Percentiles rank a stretch among this genome's conserved stretches.
These are phyloP conservation scores for Paraconiothyrium brasiliense DNA, from an alignment of 2,329 filamentous ascomycete species.

Conservation along the genomic window DNA sequence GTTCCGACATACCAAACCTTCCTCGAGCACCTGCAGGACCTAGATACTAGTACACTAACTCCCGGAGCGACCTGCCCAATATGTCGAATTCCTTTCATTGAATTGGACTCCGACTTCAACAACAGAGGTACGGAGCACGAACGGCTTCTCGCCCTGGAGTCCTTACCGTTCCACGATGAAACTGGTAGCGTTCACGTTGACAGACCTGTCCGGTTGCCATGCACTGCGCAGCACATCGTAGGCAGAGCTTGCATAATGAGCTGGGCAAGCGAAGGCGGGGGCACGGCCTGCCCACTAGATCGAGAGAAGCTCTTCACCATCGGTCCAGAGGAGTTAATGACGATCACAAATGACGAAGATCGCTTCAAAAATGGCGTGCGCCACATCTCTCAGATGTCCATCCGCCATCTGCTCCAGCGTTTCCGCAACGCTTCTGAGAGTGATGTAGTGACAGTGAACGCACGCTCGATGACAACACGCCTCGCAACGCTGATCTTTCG, in stretches of 20 bases:
- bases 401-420: slow-evolving; percentile 7
- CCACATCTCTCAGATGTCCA: not conserved
- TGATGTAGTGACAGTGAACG: slow-evolving; percentile 1
- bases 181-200: not conserved
- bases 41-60: not conserved
- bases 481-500: slow-evolving; percentile 11
- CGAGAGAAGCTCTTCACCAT: slow-evolving; percentile 7
- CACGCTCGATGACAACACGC: not conserved
- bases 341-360: not conserved
- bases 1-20: not conserved
- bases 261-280: slow-evolving; percentile 1
- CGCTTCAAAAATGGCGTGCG: not conserved
- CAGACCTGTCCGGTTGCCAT: slow-evolving; percentile 5
- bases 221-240: slow-evolving; percentile 3
- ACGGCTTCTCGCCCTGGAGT: not conserved
- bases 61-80: slow-evolving; percentile 9
- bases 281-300: slow-evolving; percentile 8
- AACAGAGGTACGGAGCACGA: not conserved
- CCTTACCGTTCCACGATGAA: not conserved
- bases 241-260: slow-evolving; percentile 9
- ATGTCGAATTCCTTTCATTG: slow-evolving; percentile 2
- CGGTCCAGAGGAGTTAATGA: not conserved
- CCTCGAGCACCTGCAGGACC: not conserved
- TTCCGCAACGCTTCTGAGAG: not conserved
- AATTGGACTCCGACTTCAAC: not conserved